phyloP scores from a whole-genome alignment of 2,329 filamentous ascomycete genomes.

The Claviceps cyperi region DNA sequence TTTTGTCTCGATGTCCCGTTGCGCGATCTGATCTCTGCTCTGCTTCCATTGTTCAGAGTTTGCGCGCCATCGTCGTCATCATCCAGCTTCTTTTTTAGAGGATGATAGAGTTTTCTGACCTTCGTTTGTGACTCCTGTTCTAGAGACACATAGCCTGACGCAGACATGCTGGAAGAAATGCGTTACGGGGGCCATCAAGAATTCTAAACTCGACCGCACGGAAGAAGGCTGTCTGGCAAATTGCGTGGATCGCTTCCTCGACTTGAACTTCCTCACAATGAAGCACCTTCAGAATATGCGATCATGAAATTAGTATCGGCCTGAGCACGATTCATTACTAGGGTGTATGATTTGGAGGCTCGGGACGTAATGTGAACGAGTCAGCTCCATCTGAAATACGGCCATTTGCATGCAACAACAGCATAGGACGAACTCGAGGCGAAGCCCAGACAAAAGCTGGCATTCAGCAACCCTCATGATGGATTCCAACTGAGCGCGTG shows the following conservation, averaged over 20 bases:
- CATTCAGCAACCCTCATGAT: too few species aligned
- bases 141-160: slow-evolving; percentile 40
- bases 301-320: slow-evolving; percentile 7
- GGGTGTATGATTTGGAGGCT: background rate
- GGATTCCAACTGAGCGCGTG: too few species aligned
- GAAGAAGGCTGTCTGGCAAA: slow-evolving; percentile 81
- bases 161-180: slow-evolving; percentile 95
- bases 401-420: too few species aligned
- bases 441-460: too few species aligned
- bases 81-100: too few species aligned
- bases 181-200: slow-evolving; percentile 58
- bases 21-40: background rate
- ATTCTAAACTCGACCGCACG: slow-evolving; percentile 53
- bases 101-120: background rate
- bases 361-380: background rate
- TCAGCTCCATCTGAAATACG: too few species aligned
- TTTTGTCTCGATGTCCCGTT: background rate
- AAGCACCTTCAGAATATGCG: slow-evolving; percentile 60
- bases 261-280: slow-evolving; percentile 73
- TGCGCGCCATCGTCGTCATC: too few species aligned
- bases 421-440: too few species aligned
- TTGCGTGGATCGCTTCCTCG: slow-evolving; percentile 88
- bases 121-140: background rate
- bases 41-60: too few species aligned
- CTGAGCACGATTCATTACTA: background rate